phyloP scores from a whole-genome alignment of 2,329 filamentous ascomycete genomes.

The Cordyceps tenuipes region DNA sequence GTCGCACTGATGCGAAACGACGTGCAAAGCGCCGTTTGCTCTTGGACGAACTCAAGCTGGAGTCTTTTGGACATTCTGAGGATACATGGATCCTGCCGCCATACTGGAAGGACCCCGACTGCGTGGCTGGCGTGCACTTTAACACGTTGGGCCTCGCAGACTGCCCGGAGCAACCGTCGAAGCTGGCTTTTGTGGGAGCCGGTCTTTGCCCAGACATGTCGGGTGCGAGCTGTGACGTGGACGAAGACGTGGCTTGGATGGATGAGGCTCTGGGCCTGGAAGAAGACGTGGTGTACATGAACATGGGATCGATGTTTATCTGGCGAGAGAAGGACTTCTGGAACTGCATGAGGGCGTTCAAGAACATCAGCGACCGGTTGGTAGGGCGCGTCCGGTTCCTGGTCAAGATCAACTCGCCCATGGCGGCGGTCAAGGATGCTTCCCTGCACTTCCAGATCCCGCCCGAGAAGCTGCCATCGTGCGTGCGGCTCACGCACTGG shows the following conservation, averaged over 20 bases:
- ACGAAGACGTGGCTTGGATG: background rate
- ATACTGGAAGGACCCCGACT: background rate
- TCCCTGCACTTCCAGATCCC: background rate
- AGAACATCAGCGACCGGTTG: background rate
- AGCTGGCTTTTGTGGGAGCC: slow-evolving; percentile 3
- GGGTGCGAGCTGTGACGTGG: background rate
- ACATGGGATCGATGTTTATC: slow-evolving; percentile 6
- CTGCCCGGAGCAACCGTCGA: slow-evolving; percentile 1
- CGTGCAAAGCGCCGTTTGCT: background rate
- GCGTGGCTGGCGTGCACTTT: slow-evolving; percentile 1
- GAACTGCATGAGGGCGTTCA: background rate
- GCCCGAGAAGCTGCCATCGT: background rate
- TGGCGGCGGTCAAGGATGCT: background rate
- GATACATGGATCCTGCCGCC: slow-evolving; percentile 2
- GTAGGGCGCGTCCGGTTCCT: background rate
- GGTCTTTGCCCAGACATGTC: slow-evolving; percentile 1
- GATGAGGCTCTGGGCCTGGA: background rate
- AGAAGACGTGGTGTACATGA: background rate
- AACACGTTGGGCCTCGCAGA: slow-evolving; percentile 3
- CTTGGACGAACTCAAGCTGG: background rate
- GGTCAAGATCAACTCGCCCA: slow-evolving; percentile 2
- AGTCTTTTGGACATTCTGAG: background rate
- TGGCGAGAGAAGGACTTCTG: background rate
- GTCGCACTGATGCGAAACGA: background rate
- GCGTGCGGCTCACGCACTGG: background rate